Evolutionary conservation across 176 grass and related monocot genomes (phyloP), one percentile per base, ranked within the genome.

Genomic region (Dendrocalamus sinicus): DNA sequence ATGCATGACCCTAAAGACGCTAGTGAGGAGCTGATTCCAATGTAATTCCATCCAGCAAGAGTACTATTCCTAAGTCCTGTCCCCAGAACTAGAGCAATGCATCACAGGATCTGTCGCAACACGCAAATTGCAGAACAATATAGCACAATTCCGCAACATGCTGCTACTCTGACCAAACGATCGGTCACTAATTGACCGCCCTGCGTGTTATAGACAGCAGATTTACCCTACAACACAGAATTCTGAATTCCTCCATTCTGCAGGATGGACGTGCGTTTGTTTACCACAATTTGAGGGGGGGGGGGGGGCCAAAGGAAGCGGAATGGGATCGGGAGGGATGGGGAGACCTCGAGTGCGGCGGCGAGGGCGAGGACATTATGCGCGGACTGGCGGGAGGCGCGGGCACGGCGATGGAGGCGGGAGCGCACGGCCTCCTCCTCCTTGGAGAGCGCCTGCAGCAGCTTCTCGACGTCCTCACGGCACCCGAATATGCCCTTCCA

Each of bases 381-480:
- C 59, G 92, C 81, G 79, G 82, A 79, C 81, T 69, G 73, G 86
- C 90, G 84, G 60, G 92, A 92, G 40, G 90, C 75, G 51, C 86
- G 94, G 39, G 94, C 92, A 22, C 97, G 88, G 43, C 90, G 89
- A 54, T 86, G 88, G 64, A 99, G 77, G 41, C 97, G 89, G 58
- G 92, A 65, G 44, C 85, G 86, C 22, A 96, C 86, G 84, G 87
- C 70, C 16, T 86, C 88, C 87, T 99, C 97, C 90, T 96, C 92
- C 80, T 85, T 94, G 74, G 97, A 91, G 70, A 99, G 86, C 83
- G 89, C 22, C 86, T 96, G 86, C 63, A 99, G 87, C 82, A 80
- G 85, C 90, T 96, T 94, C 97, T 96, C 94, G 41, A 99, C 84
- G 72, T 94, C 97, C 39, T 91, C 84, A 48, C 90, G 83, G 22